Percentiles rank a stretch among this genome's conserved stretches.
These are phyloP conservation scores for Pleurotus tuoliensis DNA, from an alignment of 768 basidiomycete species.

Conservation along the genomic window DNA sequence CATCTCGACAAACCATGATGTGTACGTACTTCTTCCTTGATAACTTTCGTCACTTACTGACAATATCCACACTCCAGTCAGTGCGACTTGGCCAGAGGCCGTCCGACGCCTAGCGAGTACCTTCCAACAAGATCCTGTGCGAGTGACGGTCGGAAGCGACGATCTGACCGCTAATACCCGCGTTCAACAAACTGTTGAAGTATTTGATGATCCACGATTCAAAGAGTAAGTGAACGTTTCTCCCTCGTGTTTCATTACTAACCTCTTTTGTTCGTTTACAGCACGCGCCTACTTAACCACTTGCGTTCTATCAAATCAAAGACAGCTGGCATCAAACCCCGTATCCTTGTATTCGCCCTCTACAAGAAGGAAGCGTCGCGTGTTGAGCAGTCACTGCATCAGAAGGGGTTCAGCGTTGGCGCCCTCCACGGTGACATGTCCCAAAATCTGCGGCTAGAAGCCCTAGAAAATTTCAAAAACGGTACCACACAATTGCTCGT, in stretches of 20 bases:
- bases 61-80: conserved; percentile 51
- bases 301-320: conserved; percentile 56
- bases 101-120: conserved; percentile 86
- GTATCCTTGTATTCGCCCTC: conserved; percentile 88
- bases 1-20: conserved; percentile 90
- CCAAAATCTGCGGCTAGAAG: conserved; percentile 78
- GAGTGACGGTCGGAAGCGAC: conserved; percentile 93
- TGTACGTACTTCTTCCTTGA: conserved; percentile 48
- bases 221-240: conserved; percentile 67
- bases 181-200: conserved; percentile 91
- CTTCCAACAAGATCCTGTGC: conserved; percentile 80
- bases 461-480: conserved; percentile 81
- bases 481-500: conserved; percentile 82
- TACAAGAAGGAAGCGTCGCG: conserved; percentile 97
- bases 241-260: neutral
- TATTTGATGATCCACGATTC: conserved; percentile 77
- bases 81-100: conserved; percentile 97
- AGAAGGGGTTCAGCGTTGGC: conserved; percentile 73
- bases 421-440: conserved; percentile 91
- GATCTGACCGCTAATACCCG: conserved; percentile 92
- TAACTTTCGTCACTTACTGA: neutral
- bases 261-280: conserved; percentile 20
- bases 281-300: conserved; percentile 55
- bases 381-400: conserved; percentile 74
- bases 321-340: conserved; percentile 49